phyloP scores from a whole-genome alignment of 176 grass and related monocot species.

The Rhynchospora tenuis region DNA sequence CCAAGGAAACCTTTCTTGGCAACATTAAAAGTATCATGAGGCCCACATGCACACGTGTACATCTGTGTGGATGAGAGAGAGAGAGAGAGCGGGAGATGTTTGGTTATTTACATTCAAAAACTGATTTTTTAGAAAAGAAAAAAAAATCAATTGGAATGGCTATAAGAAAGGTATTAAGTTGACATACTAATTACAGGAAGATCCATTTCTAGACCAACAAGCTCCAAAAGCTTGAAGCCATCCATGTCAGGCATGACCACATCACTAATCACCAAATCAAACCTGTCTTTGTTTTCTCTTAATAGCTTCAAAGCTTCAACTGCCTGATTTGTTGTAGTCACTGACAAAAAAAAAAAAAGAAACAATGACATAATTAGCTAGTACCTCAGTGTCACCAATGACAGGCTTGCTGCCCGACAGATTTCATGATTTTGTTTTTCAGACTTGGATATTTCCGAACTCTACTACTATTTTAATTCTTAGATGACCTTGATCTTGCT shows the following conservation, averaged over 20 bases:
- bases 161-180: slow-evolving; percentile 1
- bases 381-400: background rate
- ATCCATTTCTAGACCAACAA: slow-evolving; percentile 93
- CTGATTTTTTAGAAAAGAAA: background rate
- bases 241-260: slow-evolving; percentile 99
- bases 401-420: background rate
- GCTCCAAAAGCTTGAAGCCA: slow-evolving; percentile 92
- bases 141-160: background rate
- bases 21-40: background rate
- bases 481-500: too few relatives aligned
- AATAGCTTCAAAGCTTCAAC: slow-evolving; percentile 58
- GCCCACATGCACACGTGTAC: background rate
- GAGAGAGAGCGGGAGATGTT: background rate
- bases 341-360: slow-evolving; percentile 34
- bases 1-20: background rate
- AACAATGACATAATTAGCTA: background rate
- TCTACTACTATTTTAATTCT: too few relatives aligned
- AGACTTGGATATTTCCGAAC: background rate
- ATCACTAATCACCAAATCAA: slow-evolving; percentile 98
- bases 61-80: background rate
- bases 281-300: slow-evolving; percentile 76
- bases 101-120: background rate
- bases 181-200: slow-evolving; percentile 93
- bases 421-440: background rate
- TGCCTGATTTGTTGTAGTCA: slow-evolving; percentile 86